Evolutionary conservation across 2,329 filamentous ascomycete species (phyloP).

Genomic region (Neonectria coccinea): DNA sequence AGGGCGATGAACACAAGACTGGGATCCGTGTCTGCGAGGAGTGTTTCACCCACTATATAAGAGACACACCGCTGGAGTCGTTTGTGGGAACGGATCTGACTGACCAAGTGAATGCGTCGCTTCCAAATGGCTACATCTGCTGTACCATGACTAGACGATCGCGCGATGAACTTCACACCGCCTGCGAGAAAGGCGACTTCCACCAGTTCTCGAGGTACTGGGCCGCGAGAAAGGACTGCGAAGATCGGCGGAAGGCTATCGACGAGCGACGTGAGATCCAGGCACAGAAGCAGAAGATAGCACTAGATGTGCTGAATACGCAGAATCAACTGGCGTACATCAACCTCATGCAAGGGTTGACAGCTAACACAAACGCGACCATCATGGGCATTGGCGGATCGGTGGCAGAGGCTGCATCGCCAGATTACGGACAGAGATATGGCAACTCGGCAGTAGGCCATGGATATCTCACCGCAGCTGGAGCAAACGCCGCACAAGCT

Average conservation of each 20-base stretch:
- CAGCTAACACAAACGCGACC: conserved; percentile 15
- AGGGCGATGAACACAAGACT: conserved; percentile 13
- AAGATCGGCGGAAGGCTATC: not conserved
- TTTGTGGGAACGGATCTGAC: conserved; percentile 20
- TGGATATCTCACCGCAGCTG: conserved; percentile 3
- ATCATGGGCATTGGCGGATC: conserved; percentile 25
- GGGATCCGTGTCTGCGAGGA: conserved; percentile 23
- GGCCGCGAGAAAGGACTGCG: conserved; percentile 3
- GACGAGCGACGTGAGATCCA: not conserved
- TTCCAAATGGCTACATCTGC: conserved; percentile 14
- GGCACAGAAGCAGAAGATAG: not conserved
- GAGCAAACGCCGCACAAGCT: conserved; percentile 8
- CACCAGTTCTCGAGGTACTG: conserved; percentile 16
- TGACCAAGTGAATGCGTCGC: not conserved
- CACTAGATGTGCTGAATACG: not conserved
- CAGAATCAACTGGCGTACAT: conserved; percentile 17
- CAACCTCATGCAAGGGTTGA: conserved; percentile 19
- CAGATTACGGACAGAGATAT: conserved; percentile 15
- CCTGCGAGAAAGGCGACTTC: conserved; percentile 19
- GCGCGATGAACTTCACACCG: conserved; percentile 8
- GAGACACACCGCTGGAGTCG: conserved; percentile 17
- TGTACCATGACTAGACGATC: not conserved
- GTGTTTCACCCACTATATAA: conserved; percentile 22
- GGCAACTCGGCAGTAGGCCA: conserved; percentile 11
- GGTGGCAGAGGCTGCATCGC: conserved; percentile 15